phyloP scores from a whole-genome alignment of 139 green algal genomes.

The Choricystis sp. region DNA sequence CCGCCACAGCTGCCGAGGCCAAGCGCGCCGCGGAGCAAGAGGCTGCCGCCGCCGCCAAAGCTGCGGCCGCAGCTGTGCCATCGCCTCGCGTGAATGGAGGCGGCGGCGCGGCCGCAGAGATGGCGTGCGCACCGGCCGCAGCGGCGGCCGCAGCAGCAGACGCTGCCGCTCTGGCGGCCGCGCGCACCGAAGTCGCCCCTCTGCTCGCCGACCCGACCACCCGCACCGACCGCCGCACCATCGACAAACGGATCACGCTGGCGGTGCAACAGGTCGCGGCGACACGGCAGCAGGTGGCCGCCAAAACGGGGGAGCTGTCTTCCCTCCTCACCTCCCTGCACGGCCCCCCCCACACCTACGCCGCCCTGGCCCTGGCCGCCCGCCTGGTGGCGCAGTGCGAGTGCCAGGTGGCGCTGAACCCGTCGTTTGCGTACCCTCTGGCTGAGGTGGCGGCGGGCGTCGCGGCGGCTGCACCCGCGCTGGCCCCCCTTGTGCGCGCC shows the following conservation, averaged over 20 bases:
- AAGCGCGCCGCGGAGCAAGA: too few species aligned
- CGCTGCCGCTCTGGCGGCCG: background rate
- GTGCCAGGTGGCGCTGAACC: conserved; percentile 8
- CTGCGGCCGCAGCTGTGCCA: background rate
- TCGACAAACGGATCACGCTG: conserved; percentile 15
- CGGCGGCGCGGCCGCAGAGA: too few species aligned
- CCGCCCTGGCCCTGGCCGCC: conserved; percentile 3
- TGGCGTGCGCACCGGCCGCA: background rate
- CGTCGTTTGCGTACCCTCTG: conserved; percentile 11
- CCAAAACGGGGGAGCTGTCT: background rate
- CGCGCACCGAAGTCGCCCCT: too few species aligned
- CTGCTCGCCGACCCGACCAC: background rate
- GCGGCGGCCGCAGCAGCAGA: background rate
- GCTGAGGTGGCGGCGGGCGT: conserved; percentile 1
- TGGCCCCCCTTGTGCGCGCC: conserved; percentile 5
- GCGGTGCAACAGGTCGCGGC: conserved; percentile 9
- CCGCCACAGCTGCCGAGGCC: background rate
- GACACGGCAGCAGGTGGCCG: conserved; percentile 6
- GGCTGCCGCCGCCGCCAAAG: too few species aligned
- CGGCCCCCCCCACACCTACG: background rate
- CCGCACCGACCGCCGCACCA: background rate
- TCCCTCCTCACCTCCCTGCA: background rate
- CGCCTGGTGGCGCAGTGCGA: conserved; percentile 12
- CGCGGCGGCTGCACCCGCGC: background rate
- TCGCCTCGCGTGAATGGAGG: too few species aligned